Conservation (phyloP, 2,329 filamentous ascomycete genomes). For the Bipolaris bicolor region DNA sequence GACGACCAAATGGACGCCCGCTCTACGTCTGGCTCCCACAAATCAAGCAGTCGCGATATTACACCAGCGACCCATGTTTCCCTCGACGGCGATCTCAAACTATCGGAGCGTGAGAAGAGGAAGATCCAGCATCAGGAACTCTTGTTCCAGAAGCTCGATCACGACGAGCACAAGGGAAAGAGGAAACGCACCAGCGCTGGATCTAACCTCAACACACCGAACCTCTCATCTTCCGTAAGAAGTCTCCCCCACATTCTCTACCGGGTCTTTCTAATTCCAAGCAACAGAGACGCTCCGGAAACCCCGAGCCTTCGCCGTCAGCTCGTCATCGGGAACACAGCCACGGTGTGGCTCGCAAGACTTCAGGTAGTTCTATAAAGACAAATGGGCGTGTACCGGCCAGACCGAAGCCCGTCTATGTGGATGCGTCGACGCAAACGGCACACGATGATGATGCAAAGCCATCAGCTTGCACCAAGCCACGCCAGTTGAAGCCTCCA, state of each 20-base stretch:
- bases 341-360: constrained; percentile 45
- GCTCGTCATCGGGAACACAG: constrained; percentile 44
- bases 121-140: constrained; percentile 69
- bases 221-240: constrained; percentile 52
- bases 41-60: constrained; percentile 65
- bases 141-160: constrained; percentile 66
- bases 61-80: constrained; percentile 63
- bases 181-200: constrained; percentile 64
- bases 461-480: constrained; percentile 20
- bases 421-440: constrained; percentile 45
- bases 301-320: constrained; percentile 46
- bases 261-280: constrained; percentile 28
- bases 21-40: constrained; percentile 63
- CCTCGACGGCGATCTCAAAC: constrained; percentile 55
- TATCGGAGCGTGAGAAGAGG: constrained; percentile 67
- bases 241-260: constrained; percentile 13
- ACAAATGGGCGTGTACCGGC: constrained; percentile 38
- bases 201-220: constrained; percentile 59
- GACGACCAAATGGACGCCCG: constrained; percentile 63
- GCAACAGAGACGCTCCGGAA: constrained; percentile 47
- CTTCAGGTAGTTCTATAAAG: constrained; percentile 50
- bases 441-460: constrained; percentile 23
- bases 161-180: constrained; percentile 60
- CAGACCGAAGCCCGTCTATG: constrained; percentile 43
- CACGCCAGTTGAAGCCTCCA: constrained; percentile 36